A percentile compares a stretch with the other conserved stretches of the same genome.
Conservation (phyloP, 2,329 filamentous ascomycete species). For the Diaporthe vexans region DNA sequence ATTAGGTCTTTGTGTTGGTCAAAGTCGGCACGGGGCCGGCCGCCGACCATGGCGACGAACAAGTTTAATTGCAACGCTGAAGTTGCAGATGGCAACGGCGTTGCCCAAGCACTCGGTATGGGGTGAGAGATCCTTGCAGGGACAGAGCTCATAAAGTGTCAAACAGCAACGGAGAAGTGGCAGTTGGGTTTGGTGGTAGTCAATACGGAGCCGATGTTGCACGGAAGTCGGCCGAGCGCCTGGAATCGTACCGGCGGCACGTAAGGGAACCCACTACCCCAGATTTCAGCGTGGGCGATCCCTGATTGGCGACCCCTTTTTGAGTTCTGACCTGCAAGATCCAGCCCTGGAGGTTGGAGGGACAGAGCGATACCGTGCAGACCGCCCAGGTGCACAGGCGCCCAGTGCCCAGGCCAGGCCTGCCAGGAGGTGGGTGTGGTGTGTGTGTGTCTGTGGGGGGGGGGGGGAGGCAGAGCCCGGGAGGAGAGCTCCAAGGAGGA, state of each 20-base stretch:
- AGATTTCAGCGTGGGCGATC: constrained; percentile 30
- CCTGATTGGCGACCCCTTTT: constrained; percentile 35
- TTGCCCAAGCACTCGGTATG: neutral
- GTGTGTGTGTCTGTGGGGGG: neutral
- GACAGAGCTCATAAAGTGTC: constrained; percentile 5
- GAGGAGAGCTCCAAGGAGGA: neutral
- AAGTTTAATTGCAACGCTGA: too few relatives aligned
- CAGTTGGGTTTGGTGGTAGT: neutral
- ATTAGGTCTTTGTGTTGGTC: constrained; percentile 35
- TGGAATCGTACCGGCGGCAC: neutral
- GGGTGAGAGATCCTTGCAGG: neutral
- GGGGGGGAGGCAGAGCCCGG: too few relatives aligned
- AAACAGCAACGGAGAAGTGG: neutral
- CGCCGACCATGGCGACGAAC: constrained; percentile 1
- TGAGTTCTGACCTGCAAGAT: constrained; percentile 14
- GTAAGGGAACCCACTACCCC: constrained; percentile 30
- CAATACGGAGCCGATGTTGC: constrained; percentile 29
- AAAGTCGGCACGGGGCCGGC: constrained; percentile 6
- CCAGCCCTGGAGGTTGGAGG: neutral
- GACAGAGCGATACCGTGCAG: neutral
- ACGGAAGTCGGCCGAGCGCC: constrained; percentile 34
- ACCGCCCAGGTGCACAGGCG: constrained; percentile 12
- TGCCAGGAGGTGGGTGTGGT: neutral
- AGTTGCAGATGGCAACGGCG: neutral
- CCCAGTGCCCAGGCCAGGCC: neutral